Percentiles rank a stretch among this genome's conserved stretches.
These are phyloP conservation scores for Boletus vinaceobasis DNA, from an alignment of 768 basidiomycete species.

Conservation along the genomic window DNA sequence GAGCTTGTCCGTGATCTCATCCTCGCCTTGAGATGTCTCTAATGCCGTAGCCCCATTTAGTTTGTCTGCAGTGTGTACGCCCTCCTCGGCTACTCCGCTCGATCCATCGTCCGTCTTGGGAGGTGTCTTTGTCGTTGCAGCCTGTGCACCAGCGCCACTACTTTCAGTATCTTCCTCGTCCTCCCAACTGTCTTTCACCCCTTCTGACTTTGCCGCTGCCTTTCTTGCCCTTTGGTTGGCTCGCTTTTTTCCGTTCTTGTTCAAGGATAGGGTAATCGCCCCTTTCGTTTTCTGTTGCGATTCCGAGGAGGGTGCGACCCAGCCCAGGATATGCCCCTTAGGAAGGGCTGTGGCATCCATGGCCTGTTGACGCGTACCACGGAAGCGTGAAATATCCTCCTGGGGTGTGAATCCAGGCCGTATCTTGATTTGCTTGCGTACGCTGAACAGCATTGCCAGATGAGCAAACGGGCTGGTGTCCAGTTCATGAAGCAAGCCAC, in stretches of 20 bases:
- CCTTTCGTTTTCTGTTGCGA: conserved; percentile 30
- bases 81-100: conserved; percentile 1
- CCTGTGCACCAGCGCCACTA: conserved; percentile 3
- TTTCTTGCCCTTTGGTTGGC: conserved; percentile 77
- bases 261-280: conserved; percentile 40
- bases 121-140: conserved; percentile 16
- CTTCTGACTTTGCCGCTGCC: conserved; percentile 47
- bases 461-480: conserved; percentile 8
- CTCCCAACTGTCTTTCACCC: conserved; percentile 76
- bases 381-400: conserved; percentile 87
- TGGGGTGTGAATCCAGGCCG: conserved; percentile 93
- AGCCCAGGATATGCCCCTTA: conserved; percentile 81
- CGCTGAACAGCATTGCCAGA: conserved; percentile 38
- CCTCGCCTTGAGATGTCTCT: conserved; percentile 13
- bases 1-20: conserved; percentile 46
- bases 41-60: conserved; percentile 19
- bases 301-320: conserved; percentile 59
- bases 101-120: conserved; percentile 12
- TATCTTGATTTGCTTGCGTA: conserved; percentile 86
- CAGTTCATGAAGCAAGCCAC: conserved; percentile 8
- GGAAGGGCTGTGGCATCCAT: conserved; percentile 62
- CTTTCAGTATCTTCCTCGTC: conserved; percentile 58
- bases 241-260: conserved; percentile 81
- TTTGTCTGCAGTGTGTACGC: conserved; percentile 25
- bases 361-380: conserved; percentile 71